Evolutionary conservation across 768 basidiomycete species (phyloP).

Genomic region (Xerocomellus intermedius): DNA sequence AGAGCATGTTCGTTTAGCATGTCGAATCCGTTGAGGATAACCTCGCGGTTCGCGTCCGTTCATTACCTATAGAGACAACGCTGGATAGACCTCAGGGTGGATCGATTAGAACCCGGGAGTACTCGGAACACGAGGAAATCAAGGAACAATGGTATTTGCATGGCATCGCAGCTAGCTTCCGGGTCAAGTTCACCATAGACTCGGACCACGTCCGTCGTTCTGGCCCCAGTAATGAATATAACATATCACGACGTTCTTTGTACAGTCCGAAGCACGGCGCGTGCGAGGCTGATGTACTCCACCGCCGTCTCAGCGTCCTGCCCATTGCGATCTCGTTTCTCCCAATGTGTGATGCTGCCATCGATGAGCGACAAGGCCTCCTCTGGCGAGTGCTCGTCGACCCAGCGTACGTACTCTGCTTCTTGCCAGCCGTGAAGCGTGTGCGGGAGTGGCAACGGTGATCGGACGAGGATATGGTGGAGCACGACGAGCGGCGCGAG

Average conservation of each 20-base stretch:
- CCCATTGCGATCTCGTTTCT: conserved; percentile 63
- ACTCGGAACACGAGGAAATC: too few species aligned
- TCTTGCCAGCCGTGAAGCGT: conserved; percentile 92
- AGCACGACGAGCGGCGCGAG: conserved; percentile 87
- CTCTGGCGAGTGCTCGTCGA: conserved; percentile 82
- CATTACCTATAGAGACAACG: background rate
- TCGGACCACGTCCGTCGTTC: too few species aligned
- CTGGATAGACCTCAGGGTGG: background rate
- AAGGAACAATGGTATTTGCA: too few species aligned
- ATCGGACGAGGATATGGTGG: conserved; percentile 90
- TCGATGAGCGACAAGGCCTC: conserved; percentile 84
- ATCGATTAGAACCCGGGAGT: background rate
- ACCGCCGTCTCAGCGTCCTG: conserved; percentile 43
- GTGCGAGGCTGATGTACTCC: conserved; percentile 68
- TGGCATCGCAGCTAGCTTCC: background rate
- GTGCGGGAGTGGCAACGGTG: conserved; percentile 84
- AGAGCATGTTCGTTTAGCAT: too few species aligned
- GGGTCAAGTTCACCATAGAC: background rate
- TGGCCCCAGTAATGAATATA: too few species aligned
- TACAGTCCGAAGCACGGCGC: conserved; percentile 57
- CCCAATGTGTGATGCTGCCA: conserved; percentile 74
- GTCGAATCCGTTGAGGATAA: too few species aligned
- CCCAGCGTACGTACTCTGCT: conserved; percentile 94
- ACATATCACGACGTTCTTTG: conserved; percentile 1
- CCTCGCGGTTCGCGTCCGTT: too few species aligned